Conservation (phyloP, 2,329 filamentous ascomycete species). For the Gnomoniopsis smithogilvyi region DNA sequence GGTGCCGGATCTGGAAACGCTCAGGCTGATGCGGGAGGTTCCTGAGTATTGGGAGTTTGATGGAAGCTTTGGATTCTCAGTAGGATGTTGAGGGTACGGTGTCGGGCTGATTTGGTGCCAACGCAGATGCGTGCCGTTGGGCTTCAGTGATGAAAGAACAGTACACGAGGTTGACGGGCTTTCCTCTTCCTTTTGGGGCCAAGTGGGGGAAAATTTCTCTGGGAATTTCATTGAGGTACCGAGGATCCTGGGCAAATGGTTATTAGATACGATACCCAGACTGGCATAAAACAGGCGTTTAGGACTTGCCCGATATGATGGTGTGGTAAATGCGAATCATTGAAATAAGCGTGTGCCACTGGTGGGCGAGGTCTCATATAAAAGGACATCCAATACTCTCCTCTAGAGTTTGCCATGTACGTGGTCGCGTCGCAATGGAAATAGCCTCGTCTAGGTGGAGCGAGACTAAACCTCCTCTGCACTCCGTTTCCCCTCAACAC, state of each 20-base stretch:
- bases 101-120: conserved; percentile 4
- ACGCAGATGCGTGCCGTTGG: background rate
- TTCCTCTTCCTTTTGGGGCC: background rate
- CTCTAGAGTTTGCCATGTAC: background rate
- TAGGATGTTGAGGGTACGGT: conserved; percentile 31
- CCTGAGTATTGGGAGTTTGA: conserved; percentile 50
- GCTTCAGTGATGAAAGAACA: background rate
- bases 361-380: background rate
- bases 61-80: conserved; percentile 57
- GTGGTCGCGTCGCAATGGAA: background rate
- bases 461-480: background rate
- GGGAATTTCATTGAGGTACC: background rate
- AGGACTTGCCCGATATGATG: background rate
- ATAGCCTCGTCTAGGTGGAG: background rate
- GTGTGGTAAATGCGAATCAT: background rate
- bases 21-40: conserved; percentile 52
- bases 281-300: background rate
- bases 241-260: background rate
- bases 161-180: background rate
- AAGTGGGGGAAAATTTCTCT: background rate
- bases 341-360: background rate
- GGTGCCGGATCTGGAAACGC: conserved; percentile 52
- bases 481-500: background rate
- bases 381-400: background rate
- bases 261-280: background rate